phyloP scores from a whole-genome alignment of 495 filamentous ascomycete species.

The Aspergillus kassunensis region DNA sequence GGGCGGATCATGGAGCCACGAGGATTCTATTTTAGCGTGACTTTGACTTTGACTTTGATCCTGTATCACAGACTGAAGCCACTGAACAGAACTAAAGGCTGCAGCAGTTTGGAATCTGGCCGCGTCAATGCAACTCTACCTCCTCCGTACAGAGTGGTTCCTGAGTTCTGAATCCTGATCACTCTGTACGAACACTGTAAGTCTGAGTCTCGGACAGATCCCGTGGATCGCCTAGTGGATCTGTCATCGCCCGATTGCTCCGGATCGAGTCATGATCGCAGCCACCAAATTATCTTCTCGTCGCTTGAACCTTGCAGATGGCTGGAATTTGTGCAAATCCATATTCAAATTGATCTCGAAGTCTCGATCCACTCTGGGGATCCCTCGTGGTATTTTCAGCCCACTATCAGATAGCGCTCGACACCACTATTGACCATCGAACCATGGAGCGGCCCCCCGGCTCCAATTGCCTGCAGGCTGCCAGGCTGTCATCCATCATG shows the following conservation, averaged over 20 bases:
- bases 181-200: background rate
- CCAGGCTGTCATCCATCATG: slow-evolving; percentile 8
- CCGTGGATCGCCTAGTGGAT: slow-evolving; percentile 9
- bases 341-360: too few relatives aligned
- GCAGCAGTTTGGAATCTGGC: too few relatives aligned
- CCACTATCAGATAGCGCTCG: background rate
- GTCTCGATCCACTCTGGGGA: background rate
- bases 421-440: slow-evolving; percentile 5
- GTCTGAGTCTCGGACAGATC: background rate
- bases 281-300: background rate
- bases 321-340: too few relatives aligned
- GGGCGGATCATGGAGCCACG: slow-evolving; percentile 15
- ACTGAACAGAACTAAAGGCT: background rate
- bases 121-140: too few relatives aligned
- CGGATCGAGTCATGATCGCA: slow-evolving; percentile 12
- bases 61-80: too few relatives aligned
- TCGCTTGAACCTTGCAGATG: too few relatives aligned
- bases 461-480: too few relatives aligned
- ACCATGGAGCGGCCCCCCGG: slow-evolving; percentile 12
- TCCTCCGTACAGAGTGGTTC: too few relatives aligned
- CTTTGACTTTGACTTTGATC: slow-evolving; percentile 3
- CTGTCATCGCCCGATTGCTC: slow-evolving; percentile 1
- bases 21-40: slow-evolving; percentile 12
- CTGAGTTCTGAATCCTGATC: too few relatives aligned
- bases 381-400: background rate